Evolutionary conservation across 345 rosid genomes (phyloP).

Genomic region (Brassica incana): DNA sequence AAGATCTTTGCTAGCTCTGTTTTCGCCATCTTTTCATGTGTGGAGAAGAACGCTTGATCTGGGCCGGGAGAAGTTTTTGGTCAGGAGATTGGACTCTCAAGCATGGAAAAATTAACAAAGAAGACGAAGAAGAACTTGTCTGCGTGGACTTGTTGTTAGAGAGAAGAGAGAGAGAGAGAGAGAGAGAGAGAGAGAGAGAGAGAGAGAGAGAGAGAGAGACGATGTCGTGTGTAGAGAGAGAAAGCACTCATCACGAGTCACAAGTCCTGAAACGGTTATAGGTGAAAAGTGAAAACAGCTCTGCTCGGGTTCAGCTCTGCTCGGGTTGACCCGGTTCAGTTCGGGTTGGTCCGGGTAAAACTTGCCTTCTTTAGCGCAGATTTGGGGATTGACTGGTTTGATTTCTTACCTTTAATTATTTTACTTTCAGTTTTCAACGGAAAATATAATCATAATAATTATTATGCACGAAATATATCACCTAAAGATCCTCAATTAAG

Average conservation of each 20-base stretch:
- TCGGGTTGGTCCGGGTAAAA: neutral
- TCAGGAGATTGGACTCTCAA: constrained; percentile 5
- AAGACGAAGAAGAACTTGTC: constrained; percentile 10
- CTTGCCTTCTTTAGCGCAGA: neutral
- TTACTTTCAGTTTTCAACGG: neutral
- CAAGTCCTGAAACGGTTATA: neutral
- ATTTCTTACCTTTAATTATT: neutral
- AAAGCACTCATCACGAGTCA: neutral
- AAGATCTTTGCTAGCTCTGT: constrained; percentile 46
- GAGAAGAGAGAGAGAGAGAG: no score
- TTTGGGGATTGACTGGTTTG: neutral
- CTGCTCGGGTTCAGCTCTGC: neutral
- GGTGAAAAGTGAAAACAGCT: constrained; percentile 1
- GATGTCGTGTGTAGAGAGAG: neutral
- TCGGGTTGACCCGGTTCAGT: neutral
- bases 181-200: neutral
- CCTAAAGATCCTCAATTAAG: neutral
- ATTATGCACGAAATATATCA: neutral
- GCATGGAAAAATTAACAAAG: constrained; percentile 2
- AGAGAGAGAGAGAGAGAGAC: neutral
- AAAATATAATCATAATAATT: neutral
- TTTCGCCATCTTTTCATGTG: constrained; percentile 44
- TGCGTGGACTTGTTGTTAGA: constrained; percentile 15
- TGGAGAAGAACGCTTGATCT: neutral
- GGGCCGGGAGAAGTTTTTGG: neutral